These are phyloP conservation scores for Eutypella sp. DNA, from an alignment of 2,329 filamentous ascomycete genomes.

Conservation along the genomic window DNA sequence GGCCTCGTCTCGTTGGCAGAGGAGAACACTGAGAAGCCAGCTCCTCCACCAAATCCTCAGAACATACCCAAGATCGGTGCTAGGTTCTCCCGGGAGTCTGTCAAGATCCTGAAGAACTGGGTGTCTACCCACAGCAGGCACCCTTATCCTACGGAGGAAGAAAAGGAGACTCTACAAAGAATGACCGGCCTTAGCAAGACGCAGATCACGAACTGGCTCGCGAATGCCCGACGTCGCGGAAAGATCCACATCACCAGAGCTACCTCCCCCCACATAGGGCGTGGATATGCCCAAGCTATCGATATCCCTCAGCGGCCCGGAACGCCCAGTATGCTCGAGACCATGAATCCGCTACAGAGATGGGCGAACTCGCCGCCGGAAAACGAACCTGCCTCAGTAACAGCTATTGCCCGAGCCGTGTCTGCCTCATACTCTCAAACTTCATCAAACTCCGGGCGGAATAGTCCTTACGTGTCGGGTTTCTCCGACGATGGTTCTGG, in stretches of 20 bases:
- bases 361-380: conserved; percentile 57
- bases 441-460: conserved; percentile 46
- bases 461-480: conserved; percentile 53
- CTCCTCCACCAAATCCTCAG: conserved; percentile 22
- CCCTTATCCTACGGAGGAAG: conserved; percentile 82
- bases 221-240: conserved; percentile 77
- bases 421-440: conserved; percentile 40
- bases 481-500: conserved; percentile 58
- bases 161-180: conserved; percentile 73
- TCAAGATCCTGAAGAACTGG: conserved; percentile 81
- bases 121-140: conserved; percentile 72
- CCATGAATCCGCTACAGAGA: conserved; percentile 54
- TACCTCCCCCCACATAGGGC: conserved; percentile 63
- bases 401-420: conserved; percentile 53
- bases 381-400: conserved; percentile 56
- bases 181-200: conserved; percentile 76
- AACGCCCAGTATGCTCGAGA: conserved; percentile 45
- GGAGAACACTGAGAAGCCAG: conserved; percentile 24
- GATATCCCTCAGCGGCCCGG: conserved; percentile 64
- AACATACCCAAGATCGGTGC: conserved; percentile 59
- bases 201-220: conserved; percentile 89
- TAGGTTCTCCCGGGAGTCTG: conserved; percentile 74
- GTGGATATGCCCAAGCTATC: conserved; percentile 57
- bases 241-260: conserved; percentile 68
- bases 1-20: conserved; percentile 10